Evolutionary conservation across 1,139 yeast species (phyloP).

Genomic region (Yamadazyma aaseri): DNA sequence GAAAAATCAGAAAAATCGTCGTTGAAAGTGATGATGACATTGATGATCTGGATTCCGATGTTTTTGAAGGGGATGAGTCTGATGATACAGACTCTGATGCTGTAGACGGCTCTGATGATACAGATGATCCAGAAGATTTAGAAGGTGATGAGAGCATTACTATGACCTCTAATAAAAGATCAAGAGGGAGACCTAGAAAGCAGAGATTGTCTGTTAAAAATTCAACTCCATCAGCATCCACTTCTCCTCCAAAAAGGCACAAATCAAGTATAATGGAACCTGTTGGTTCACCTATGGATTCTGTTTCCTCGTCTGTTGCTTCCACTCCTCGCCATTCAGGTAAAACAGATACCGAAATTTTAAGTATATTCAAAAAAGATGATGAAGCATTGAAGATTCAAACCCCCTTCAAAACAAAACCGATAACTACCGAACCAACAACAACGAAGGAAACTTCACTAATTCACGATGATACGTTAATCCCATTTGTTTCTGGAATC

Average conservation of each 20-base stretch:
- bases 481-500: neutral
- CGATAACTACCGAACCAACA: constrained; percentile 1
- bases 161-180: constrained; percentile 1
- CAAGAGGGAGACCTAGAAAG: constrained; percentile 2
- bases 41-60: neutral
- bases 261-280: too few relatives aligned
- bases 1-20: constrained; percentile 1
- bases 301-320: neutral
- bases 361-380: constrained; percentile 11
- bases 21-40: constrained; percentile 4
- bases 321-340: neutral
- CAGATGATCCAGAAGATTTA: constrained; percentile 18
- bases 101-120: neutral
- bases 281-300: too few relatives aligned
- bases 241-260: too few relatives aligned
- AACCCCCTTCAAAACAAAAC: constrained; percentile 6
- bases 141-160: constrained; percentile 6
- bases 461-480: neutral
- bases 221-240: neutral
- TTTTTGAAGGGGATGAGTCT: neutral
- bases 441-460: constrained; percentile 1
- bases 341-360: constrained; percentile 4
- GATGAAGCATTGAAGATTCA: constrained; percentile 7
- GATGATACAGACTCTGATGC: neutral
- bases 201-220: too few relatives aligned